Conservation (phyloP, 2,329 filamentous ascomycete species). For the Raffaelea albimanens region DNA sequence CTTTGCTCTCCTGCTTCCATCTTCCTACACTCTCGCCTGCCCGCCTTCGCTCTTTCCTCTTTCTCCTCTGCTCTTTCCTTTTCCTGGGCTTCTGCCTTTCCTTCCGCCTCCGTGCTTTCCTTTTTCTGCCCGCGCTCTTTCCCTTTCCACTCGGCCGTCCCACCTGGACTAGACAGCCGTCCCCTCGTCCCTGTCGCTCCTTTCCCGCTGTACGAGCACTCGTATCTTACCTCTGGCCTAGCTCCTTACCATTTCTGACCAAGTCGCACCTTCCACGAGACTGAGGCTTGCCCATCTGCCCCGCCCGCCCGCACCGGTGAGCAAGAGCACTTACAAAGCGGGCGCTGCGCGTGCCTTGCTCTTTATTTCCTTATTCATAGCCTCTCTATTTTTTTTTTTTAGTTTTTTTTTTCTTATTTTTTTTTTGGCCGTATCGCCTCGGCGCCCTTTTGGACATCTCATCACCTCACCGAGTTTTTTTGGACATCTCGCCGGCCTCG, state of each 20-base stretch:
- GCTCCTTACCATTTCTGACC: neutral
- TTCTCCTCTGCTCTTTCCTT: neutral
- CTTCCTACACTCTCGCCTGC: neutral
- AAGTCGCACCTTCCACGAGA: slow-evolving; percentile 5
- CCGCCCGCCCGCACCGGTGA: slow-evolving; percentile 9
- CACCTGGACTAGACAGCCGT: slow-evolving; percentile 1
- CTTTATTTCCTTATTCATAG: neutral
- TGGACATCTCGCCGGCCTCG: neutral
- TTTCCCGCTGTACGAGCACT: neutral
- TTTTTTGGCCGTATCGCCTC: neutral
- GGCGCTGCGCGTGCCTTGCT: neutral
- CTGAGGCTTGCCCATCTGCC: neutral
- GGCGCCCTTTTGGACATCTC: neutral
- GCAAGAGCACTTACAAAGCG: neutral
- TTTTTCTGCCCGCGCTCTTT: neutral
- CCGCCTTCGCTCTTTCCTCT: neutral
- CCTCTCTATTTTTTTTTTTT: neutral
- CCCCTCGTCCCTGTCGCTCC: slow-evolving; percentile 3
- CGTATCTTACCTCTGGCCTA: too few relatives aligned
- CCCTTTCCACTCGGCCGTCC: neutral
- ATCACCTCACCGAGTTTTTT: slow-evolving; percentile 4
- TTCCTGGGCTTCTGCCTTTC: neutral
- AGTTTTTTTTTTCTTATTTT: neutral
- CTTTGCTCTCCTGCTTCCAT: neutral
- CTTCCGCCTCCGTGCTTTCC: neutral